Evolutionary conservation across 257 asterid genomes (phyloP).

Genomic region (Capsicum pubescens): DNA sequence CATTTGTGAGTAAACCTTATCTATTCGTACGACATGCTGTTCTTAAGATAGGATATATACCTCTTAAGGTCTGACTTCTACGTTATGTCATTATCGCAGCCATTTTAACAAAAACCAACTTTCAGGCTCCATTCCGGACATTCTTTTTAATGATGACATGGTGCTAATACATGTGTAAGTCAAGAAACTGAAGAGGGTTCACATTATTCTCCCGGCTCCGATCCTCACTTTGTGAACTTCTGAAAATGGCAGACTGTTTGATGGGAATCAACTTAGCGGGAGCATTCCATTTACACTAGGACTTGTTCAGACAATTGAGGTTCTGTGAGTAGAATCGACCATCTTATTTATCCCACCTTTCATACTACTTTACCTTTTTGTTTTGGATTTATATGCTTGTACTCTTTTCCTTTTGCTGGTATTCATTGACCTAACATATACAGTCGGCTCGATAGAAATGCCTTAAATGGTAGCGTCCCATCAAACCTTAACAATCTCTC

Average conservation of each 20-base stretch:
- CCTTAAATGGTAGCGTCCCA: constrained; percentile 62
- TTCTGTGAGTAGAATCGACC: constrained; percentile 75
- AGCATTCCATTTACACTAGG: constrained; percentile 75
- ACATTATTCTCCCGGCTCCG: not conserved
- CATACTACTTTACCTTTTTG: not conserved
- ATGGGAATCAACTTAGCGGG: constrained; percentile 75
- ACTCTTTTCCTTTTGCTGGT: not conserved
- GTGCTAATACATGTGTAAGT: constrained; percentile 86
- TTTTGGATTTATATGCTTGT: not conserved
- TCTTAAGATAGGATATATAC: not conserved
- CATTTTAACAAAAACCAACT: constrained; percentile 92
- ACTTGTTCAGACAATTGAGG: constrained; percentile 79
- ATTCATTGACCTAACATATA: not conserved
- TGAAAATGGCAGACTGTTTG: constrained; percentile 59
- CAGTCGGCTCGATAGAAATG: constrained; percentile 93
- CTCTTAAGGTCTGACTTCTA: constrained; percentile 38
- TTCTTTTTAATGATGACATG: constrained; percentile 74
- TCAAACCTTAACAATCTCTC: constrained; percentile 74
- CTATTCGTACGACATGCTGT: not conserved
- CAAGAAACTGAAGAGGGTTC: not conserved
- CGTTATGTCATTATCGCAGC: constrained; percentile 50
- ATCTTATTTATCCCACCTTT: constrained; percentile 25
- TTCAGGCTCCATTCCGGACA: constrained; percentile 72
- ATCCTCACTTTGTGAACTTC: constrained; percentile 24
- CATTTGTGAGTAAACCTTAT: constrained; percentile 71